Percentiles rank a stretch among this genome's conserved stretches.
These are phyloP conservation scores for Citeromyces hawaiiensis DNA, from an alignment of 1,139 yeast genomes.

Conservation along the genomic window DNA sequence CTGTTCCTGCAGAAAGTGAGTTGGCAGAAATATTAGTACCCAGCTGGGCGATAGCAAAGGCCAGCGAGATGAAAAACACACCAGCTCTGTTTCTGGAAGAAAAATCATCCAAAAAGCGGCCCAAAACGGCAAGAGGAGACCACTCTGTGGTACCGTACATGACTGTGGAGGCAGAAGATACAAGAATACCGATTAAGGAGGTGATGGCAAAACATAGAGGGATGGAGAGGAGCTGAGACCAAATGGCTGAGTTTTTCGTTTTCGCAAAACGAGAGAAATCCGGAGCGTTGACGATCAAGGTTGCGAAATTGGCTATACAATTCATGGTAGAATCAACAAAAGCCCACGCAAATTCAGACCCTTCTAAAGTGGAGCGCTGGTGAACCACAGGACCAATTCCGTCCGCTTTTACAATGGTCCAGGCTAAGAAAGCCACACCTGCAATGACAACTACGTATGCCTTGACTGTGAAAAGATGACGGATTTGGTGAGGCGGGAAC, in stretches of 20 bases:
- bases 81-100: constrained; percentile 69
- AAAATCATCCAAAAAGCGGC: constrained; percentile 43
- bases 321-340: constrained; percentile 63
- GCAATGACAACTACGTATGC: constrained; percentile 63
- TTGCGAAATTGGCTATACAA: constrained; percentile 70
- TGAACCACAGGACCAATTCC: constrained; percentile 54
- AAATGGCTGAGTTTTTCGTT: constrained; percentile 20
- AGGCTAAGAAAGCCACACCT: constrained; percentile 58
- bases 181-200: constrained; percentile 73
- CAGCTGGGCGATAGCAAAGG: constrained; percentile 69
- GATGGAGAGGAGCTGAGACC: constrained; percentile 47
- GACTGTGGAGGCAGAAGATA: constrained; percentile 62
- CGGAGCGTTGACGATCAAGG: constrained; percentile 71
- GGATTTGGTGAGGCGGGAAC: constrained; percentile 65
- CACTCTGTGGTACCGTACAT: constrained; percentile 60
- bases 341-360: constrained; percentile 64
- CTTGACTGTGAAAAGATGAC: constrained; percentile 68
- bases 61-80: constrained; percentile 61
- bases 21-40: constrained; percentile 84
- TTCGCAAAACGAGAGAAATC: constrained; percentile 76
- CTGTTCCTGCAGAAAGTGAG: constrained; percentile 78
- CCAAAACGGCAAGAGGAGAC: constrained; percentile 71
- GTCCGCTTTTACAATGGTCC: constrained; percentile 62
- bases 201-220: constrained; percentile 69
- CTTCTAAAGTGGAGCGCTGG: constrained; percentile 28